Percentiles rank a stretch among this genome's conserved stretches.
Evolutionary conservation across 106 monocot genomes (phyloP).

Genomic region (Dioscorea dumetorum): DNA sequence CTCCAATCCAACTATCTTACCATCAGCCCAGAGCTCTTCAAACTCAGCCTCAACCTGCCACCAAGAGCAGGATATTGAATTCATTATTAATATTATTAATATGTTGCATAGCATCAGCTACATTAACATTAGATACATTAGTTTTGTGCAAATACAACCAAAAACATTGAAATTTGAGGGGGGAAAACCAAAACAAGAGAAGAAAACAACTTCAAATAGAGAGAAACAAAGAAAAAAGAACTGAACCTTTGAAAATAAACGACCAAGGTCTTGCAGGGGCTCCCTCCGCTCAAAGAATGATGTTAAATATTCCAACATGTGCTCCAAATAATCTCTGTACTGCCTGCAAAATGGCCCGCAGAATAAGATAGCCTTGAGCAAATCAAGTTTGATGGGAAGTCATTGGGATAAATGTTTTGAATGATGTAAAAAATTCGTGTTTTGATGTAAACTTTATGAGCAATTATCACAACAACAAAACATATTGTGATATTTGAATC

Average conservation of each 20-base stretch:
- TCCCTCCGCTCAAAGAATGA: conserved; percentile 84
- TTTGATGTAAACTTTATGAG: too few species aligned
- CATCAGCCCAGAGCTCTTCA: conserved; percentile 68
- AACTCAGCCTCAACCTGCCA: conserved; percentile 83
- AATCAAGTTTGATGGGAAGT: too few species aligned
- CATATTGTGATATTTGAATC: too few species aligned
- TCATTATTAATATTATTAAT: too few species aligned
- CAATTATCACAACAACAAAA: too few species aligned
- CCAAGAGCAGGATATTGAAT: neutral
- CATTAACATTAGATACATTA: neutral
- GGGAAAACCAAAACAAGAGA: neutral
- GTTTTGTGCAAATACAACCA: too few species aligned
- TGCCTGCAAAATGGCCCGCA: conserved; percentile 36
- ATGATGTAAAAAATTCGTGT: too few species aligned
- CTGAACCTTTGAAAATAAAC: conserved; percentile 71
- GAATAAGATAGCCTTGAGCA: too few species aligned
- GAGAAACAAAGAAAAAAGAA: neutral
- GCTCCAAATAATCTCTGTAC: conserved; percentile 81
- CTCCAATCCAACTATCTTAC: conserved; percentile 68
- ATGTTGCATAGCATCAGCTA: too few species aligned
- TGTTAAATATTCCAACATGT: conserved; percentile 73
- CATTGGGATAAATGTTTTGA: too few species aligned
- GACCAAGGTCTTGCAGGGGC: conserved; percentile 70
- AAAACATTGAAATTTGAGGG: neutral
- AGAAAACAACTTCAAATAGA: neutral